Conservation (phyloP, 2,329 filamentous ascomycete species). For the Colletotrichum viniferum region DNA sequence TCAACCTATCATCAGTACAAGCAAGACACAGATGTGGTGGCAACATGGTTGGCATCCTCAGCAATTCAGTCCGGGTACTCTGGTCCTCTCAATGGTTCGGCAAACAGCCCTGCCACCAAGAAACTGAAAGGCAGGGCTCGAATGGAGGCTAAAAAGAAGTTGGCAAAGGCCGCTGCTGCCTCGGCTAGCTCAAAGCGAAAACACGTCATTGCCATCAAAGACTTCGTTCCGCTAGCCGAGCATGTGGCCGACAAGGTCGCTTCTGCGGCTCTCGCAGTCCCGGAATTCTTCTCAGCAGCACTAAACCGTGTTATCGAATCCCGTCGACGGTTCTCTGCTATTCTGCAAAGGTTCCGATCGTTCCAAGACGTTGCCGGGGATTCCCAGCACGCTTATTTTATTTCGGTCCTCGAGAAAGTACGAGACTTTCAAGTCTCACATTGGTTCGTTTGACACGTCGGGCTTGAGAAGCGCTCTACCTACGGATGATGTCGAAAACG, state of each 20-base stretch:
- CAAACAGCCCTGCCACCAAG: neutral
- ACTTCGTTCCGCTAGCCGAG: slow-evolving; percentile 42
- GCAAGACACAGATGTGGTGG: slow-evolving; percentile 42
- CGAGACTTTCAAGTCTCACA: slow-evolving; percentile 29
- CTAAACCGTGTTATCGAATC: slow-evolving; percentile 41
- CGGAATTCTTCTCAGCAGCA: slow-evolving; percentile 30
- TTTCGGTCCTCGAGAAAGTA: slow-evolving; percentile 38
- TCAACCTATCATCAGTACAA: slow-evolving; percentile 44
- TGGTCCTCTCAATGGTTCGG: slow-evolving; percentile 2
- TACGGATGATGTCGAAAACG: neutral
- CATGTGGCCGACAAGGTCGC: slow-evolving; percentile 29
- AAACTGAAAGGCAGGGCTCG: slow-evolving; percentile 32
- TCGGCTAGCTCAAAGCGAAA: slow-evolving; percentile 17
- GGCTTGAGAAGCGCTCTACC: neutral
- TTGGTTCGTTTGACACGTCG: neutral
- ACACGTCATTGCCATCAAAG: slow-evolving; percentile 39
- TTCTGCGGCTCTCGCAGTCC: slow-evolving; percentile 24
- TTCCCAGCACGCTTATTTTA: slow-evolving; percentile 35
- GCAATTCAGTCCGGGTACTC: slow-evolving; percentile 38
- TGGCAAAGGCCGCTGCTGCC: neutral
- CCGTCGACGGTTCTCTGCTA: slow-evolving; percentile 31
- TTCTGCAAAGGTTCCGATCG: slow-evolving; percentile 22
- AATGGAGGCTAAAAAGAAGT: neutral
- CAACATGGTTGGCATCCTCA: slow-evolving; percentile 45
- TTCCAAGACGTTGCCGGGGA: slow-evolving; percentile 25